Evolutionary conservation across 768 basidiomycete species (phyloP).

Genomic region (Mycena filopes): DNA sequence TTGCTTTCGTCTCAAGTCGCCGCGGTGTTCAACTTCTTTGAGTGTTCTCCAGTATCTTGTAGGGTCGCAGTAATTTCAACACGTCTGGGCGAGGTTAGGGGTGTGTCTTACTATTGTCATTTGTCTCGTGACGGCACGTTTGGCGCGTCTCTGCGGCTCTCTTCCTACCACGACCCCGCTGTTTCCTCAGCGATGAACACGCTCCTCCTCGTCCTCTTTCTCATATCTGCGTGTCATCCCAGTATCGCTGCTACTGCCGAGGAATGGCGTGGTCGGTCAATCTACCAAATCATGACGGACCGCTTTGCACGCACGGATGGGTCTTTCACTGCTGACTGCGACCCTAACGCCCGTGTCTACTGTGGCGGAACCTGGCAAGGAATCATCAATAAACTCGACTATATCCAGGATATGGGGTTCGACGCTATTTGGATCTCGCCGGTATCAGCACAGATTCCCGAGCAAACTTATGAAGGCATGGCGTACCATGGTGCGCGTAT

Average conservation of each 20-base stretch:
- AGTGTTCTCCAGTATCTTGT: no score
- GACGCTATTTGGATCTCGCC: constrained; percentile 78
- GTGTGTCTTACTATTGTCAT: no score
- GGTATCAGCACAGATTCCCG: constrained; percentile 63
- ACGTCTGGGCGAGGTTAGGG: no score
- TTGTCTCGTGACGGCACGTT: no score
- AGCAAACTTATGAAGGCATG: constrained; percentile 64
- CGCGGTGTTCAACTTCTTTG: no score
- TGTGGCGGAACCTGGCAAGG: constrained; percentile 70
- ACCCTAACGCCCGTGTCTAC: constrained; percentile 58
- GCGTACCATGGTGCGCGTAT: constrained; percentile 62
- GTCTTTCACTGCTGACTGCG: constrained; percentile 54
- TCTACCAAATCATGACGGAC: constrained; percentile 68
- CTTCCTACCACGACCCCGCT: not conserved
- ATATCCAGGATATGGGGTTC: constrained; percentile 71
- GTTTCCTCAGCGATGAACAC: constrained; percentile 14
- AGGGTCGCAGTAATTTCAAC: no score
- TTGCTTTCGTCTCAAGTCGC: no score
- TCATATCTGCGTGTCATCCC: constrained; percentile 26
- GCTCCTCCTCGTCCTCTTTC: constrained; percentile 32
- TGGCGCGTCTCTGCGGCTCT: no score
- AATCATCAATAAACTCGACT: constrained; percentile 66
- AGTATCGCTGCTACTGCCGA: constrained; percentile 55
- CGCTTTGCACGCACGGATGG: constrained; percentile 62
- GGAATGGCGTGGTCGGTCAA: constrained; percentile 64